These are phyloP conservation scores for Yamadazyma songkhlaensis DNA, from an alignment of 1,139 yeast genomes.

Conservation along the genomic window DNA sequence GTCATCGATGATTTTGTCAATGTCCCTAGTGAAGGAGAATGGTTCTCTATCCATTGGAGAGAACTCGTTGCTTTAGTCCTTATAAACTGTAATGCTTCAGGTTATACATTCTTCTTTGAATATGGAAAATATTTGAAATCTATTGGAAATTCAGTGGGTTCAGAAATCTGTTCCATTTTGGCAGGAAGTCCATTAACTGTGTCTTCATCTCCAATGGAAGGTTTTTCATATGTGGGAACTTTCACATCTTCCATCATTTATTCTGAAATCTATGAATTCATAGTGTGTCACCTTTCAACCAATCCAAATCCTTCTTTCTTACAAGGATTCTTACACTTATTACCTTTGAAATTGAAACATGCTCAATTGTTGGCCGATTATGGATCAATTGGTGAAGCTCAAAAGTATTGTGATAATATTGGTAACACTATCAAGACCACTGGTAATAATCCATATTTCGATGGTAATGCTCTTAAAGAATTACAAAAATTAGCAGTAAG, in stretches of 20 bases:
- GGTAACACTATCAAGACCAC: constrained; percentile 40
- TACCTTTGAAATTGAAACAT: constrained; percentile 56
- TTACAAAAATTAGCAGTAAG: constrained; percentile 43
- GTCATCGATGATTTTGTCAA: constrained; percentile 49
- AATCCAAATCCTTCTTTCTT: constrained; percentile 1
- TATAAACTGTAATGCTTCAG: constrained; percentile 36
- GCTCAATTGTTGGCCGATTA: constrained; percentile 65
- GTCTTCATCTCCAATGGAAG: constrained; percentile 20
- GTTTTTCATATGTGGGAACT: constrained; percentile 25
- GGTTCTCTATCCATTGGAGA: constrained; percentile 54
- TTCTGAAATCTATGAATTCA: constrained; percentile 72
- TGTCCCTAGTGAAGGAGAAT: constrained; percentile 41
- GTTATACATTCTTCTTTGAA: constrained; percentile 45
- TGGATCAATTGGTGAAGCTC: constrained; percentile 57
- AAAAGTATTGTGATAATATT: constrained; percentile 55
- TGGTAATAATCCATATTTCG: constrained; percentile 39
- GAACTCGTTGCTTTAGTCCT: constrained; percentile 47
- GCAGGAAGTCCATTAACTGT: constrained; percentile 46
- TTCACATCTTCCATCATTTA: constrained; percentile 32
- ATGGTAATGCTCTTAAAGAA: constrained; percentile 31
- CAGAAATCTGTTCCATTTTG: constrained; percentile 47
- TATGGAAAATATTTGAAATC: constrained; percentile 50
- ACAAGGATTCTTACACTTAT: constrained; percentile 51
- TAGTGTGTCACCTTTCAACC: constrained; percentile 20
- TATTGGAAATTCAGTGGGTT: constrained; percentile 35